Base-by-base conservation (phyloP, 2,329 filamentous ascomycete species). In the Diaporthe amygdali region DNA sequence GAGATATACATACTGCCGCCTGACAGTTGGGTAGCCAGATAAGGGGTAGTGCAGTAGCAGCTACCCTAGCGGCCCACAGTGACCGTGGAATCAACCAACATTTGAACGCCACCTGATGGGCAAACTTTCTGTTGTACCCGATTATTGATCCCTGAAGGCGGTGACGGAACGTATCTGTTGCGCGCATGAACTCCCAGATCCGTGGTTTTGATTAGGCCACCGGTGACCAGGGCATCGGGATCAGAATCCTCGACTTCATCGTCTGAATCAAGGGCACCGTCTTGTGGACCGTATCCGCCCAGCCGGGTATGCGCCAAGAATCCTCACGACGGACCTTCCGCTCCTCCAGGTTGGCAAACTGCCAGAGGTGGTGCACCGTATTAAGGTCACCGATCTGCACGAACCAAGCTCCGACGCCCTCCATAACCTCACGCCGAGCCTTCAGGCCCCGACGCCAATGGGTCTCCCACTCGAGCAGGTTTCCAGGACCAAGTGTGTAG, bases 331-430 rank as follows among this genome's bases (percentile, higher is more conserved):
- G 90, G 44, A 93, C 85, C 82, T 97, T 96, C 75, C 96, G 91
- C 85, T 98, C 96, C 83, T 98, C 95, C 72, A 99, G 84, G 82
- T 99, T 94, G 76, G 96, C 95, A 85, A 98, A 99, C 81, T 99
- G 96, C 96, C 96, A 99, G 27, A 99, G 88, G 81, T 98, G 96
- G 82, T 99, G 95, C 41, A 99, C 96, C 0, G 95, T 98, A 85
- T 99, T 99, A 74, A 99, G 87, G 68, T 98, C 96, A 73, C 96
- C 96, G 78, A 99, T 96, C 84, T 99, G 96, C 49, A 98, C 96
- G 78, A 99, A 99, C 96, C 96, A 99, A 8, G 96, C 96, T 39
- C 96, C 95, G 0, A 97, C 95, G 17, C 96, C 96, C 83, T 99
- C 96, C 96, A 99, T 99, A 69, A 98, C 96, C 83, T 98, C 95